These are phyloP conservation scores for Arthroderma sp. DNA, from an alignment of 2,329 filamentous ascomycete genomes.

Conservation along the genomic window DNA sequence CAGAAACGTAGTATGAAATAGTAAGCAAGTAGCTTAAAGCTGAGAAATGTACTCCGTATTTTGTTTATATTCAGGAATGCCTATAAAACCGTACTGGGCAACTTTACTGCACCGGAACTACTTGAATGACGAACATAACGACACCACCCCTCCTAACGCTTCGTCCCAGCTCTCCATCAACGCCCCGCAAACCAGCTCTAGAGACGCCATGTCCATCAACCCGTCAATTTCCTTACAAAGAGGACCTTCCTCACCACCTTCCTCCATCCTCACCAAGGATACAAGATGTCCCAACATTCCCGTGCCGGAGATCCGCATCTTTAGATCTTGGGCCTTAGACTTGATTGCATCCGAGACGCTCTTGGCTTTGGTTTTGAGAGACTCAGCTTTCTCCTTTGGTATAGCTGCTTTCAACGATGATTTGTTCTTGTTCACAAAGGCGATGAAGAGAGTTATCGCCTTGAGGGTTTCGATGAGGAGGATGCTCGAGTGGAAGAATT, in stretches of 20 bases:
- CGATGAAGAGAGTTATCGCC: conserved; percentile 22
- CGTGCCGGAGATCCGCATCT: conserved; percentile 25
- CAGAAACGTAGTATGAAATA: too few species aligned
- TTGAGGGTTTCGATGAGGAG: conserved; percentile 30
- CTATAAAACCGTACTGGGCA: too few species aligned
- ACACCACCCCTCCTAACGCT: conserved; percentile 26
- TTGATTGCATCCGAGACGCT: conserved; percentile 24
- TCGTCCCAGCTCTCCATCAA: conserved; percentile 38
- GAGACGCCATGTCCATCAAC: conserved; percentile 23
- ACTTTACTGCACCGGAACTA: too few species aligned
- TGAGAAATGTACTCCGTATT: too few species aligned
- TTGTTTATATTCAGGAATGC: too few species aligned
- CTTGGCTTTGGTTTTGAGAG: conserved; percentile 15
- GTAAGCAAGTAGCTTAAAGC: too few species aligned
- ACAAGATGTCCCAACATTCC: conserved; percentile 31
- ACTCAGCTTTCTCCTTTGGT: conserved; percentile 22
- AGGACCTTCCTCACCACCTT: conserved; percentile 6
- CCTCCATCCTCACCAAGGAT: conserved; percentile 18
- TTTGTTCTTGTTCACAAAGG: conserved; percentile 17
- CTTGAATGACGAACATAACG: conserved; percentile 1
- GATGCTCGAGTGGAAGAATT: conserved; percentile 27
- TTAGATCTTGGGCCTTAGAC: conserved; percentile 23
- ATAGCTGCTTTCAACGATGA: conserved; percentile 14
- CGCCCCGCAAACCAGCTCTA: conserved; percentile 32
- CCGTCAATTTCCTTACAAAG: conserved; percentile 22